Conservation (phyloP, 441 rosid genomes). For the Mallotus repandus region DNA sequence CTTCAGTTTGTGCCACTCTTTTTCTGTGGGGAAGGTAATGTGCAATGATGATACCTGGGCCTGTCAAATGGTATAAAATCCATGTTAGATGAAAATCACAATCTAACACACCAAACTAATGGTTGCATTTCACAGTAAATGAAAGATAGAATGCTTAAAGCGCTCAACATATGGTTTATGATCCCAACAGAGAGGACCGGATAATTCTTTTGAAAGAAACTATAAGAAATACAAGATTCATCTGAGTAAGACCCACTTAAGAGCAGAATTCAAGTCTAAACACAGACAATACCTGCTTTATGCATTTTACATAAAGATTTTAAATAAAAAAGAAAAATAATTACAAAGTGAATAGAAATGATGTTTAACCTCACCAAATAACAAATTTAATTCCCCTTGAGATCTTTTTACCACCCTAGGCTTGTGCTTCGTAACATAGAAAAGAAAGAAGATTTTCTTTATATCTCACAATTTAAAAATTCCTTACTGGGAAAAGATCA, state of each 20-base stretch:
- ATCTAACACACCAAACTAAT: background rate
- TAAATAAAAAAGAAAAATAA: background rate
- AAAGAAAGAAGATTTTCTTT: background rate
- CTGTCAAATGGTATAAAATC: conserved; percentile 38
- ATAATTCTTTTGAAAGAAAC: background rate
- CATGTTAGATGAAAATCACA: conserved; percentile 19
- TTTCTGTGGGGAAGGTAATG: conserved; percentile 77
- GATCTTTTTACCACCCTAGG: background rate
- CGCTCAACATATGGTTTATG: background rate
- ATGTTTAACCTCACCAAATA: background rate
- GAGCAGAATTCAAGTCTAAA: background rate
- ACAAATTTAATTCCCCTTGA: background rate
- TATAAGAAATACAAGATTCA: background rate
- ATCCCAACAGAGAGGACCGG: background rate
- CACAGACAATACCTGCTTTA: background rate
- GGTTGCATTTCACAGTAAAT: background rate
- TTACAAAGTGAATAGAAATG: background rate
- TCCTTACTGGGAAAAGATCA: too few species aligned
- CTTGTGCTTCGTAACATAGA: background rate
- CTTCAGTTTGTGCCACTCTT: conserved; percentile 66
- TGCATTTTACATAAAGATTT: background rate
- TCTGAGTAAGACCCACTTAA: background rate
- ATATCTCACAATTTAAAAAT: background rate
- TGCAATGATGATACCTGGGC: conserved; percentile 80
- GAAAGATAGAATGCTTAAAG: background rate